These are phyloP conservation scores for Talaromyces sp. DNA, from an alignment of 2,329 filamentous ascomycete genomes.

Conservation along the genomic window DNA sequence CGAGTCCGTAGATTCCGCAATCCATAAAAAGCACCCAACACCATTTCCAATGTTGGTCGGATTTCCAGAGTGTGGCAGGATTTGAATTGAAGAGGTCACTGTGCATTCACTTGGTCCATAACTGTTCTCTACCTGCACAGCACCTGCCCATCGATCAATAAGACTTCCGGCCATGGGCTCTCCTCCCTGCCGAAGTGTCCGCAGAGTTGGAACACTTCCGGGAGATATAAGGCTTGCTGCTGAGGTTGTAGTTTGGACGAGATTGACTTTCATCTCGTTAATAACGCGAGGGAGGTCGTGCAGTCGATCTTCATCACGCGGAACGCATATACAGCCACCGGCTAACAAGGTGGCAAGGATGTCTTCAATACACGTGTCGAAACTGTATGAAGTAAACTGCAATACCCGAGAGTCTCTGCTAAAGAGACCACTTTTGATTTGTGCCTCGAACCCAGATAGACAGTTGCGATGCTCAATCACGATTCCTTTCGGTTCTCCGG, in stretches of 20 bases:
- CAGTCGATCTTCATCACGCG: slow-evolving; percentile 36
- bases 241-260: not conserved
- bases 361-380: slow-evolving; percentile 51
- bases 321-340: slow-evolving; percentile 57
- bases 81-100: no score
- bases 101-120: not conserved
- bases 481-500: slow-evolving; percentile 50
- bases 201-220: no score
- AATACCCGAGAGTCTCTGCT: slow-evolving; percentile 52
- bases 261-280: not conserved
- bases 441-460: slow-evolving; percentile 52
- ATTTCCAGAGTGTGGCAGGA: no score
- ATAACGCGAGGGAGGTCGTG: not conserved
- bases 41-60: no score
- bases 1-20: no score
- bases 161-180: slow-evolving; percentile 39
- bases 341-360: slow-evolving; percentile 50
- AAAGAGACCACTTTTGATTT: slow-evolving; percentile 44
- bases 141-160: slow-evolving; percentile 7
- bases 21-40: no score
- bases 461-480: slow-evolving; percentile 58
- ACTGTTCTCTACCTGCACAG: slow-evolving; percentile 5
- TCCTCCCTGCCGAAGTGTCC: slow-evolving; percentile 30
- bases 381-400: slow-evolving; percentile 52
- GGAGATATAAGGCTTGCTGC: slow-evolving; percentile 9